Conservation (phyloP, 306 rosid species). For the Malus sylvestris region DNA sequence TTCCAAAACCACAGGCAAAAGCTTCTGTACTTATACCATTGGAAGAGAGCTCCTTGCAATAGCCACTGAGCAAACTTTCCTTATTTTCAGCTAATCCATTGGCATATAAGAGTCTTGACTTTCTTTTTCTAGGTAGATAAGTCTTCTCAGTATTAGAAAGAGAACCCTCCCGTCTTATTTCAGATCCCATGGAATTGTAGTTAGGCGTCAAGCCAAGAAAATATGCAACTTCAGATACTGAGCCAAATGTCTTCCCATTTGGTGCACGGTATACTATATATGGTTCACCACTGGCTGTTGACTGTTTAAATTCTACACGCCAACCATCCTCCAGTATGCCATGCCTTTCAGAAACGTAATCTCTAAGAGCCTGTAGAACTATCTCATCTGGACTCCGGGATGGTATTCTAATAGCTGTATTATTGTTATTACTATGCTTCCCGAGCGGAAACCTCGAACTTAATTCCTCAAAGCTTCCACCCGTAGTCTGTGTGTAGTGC, state of each 20-base stretch:
- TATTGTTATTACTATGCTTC: slow-evolving; percentile 47
- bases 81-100: slow-evolving; percentile 67
- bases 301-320: slow-evolving; percentile 80
- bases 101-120: slow-evolving; percentile 34
- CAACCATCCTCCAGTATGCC: slow-evolving; percentile 95
- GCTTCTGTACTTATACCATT: slow-evolving; percentile 34
- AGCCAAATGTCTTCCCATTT: slow-evolving; percentile 86
- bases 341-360: slow-evolving; percentile 69
- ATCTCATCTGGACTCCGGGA: slow-evolving; percentile 51
- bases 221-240: slow-evolving; percentile 90
- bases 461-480: slow-evolving; percentile 56
- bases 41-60: slow-evolving; percentile 40
- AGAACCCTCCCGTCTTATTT: slow-evolving; percentile 50
- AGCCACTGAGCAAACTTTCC: slow-evolving; percentile 33
- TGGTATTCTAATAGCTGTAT: slow-evolving; percentile 41
- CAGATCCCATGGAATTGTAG: slow-evolving; percentile 48
- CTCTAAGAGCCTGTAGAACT: slow-evolving; percentile 85
- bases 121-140: slow-evolving; percentile 58
- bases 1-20: slow-evolving; percentile 32
- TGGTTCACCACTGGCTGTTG: slow-evolving; percentile 52
- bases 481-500: slow-evolving; percentile 43
- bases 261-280: slow-evolving; percentile 95
- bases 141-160: slow-evolving; percentile 39
- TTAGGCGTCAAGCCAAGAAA: slow-evolving; percentile 73
- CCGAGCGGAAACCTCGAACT: slow-evolving; percentile 48